These are phyloP conservation scores for Bryoglossum gracile DNA, from an alignment of 495 filamentous ascomycete species.

Conservation along the genomic window DNA sequence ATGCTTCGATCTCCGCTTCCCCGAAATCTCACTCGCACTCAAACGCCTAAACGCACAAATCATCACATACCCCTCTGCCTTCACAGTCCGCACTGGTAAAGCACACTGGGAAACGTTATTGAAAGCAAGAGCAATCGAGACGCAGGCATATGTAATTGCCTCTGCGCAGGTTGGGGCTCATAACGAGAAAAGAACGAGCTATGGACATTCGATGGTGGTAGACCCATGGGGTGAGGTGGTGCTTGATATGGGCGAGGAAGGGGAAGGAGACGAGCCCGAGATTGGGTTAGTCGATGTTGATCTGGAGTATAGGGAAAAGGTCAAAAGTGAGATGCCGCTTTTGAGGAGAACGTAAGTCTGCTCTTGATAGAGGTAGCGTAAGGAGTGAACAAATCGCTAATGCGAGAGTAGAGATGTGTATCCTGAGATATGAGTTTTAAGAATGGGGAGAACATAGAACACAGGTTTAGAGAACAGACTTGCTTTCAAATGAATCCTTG, in stretches of 20 bases:
- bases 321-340: conserved; percentile 57
- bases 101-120: conserved; percentile 82
- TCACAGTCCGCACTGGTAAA: conserved; percentile 77
- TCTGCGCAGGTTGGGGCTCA: conserved; percentile 79
- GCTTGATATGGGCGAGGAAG: conserved; percentile 50
- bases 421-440: conserved; percentile 18
- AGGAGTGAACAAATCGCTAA: neutral
- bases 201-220: conserved; percentile 83
- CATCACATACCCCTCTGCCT: conserved; percentile 83
- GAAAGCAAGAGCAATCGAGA: conserved; percentile 80
- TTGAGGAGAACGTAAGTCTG: conserved; percentile 35
- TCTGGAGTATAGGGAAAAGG: conserved; percentile 34
- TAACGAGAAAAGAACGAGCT: conserved; percentile 72
- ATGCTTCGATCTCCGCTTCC: conserved; percentile 88
- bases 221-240: conserved; percentile 82
- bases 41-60: conserved; percentile 60
- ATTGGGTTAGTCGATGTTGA: conserved; percentile 43
- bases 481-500: neutral
- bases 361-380: too few relatives aligned
- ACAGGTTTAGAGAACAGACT: neutral
- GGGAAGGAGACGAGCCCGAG: conserved; percentile 37
- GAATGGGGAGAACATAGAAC: neutral
- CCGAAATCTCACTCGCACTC: conserved; percentile 64
- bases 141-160: conserved; percentile 78
- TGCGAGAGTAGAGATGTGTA: conserved; percentile 21